These are phyloP conservation scores for Mycena alexandri DNA, from an alignment of 768 basidiomycete genomes.

Conservation along the genomic window DNA sequence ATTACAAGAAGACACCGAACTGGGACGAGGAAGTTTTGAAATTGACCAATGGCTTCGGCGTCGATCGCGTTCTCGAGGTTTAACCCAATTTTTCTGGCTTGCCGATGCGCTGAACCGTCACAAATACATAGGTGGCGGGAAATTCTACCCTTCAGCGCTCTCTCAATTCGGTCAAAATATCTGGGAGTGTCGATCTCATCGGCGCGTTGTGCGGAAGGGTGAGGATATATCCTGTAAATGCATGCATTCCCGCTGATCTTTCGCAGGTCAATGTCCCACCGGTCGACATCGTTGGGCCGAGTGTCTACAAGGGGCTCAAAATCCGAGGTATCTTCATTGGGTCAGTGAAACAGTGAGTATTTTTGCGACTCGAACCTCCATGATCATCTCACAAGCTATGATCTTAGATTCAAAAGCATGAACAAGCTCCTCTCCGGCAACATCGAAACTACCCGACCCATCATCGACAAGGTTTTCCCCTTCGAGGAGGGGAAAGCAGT, in stretches of 20 bases:
- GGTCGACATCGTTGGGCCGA: constrained; percentile 44
- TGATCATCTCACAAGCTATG: background rate
- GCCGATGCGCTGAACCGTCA: background rate
- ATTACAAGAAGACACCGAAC: constrained; percentile 61
- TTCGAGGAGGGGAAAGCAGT: constrained; percentile 61
- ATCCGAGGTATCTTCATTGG: constrained; percentile 70
- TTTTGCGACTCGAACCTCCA: background rate
- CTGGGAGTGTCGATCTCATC: constrained; percentile 63
- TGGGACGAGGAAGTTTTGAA: constrained; percentile 64
- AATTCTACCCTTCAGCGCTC: constrained; percentile 62
- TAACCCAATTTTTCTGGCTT: background rate
- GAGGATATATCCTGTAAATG: background rate
- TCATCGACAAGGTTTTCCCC: constrained; percentile 64
- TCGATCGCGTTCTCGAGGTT: constrained; percentile 41
- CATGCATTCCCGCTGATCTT: background rate
- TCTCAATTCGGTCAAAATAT: constrained; percentile 52
- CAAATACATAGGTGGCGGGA: constrained; percentile 65
- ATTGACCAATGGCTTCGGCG: constrained; percentile 43
- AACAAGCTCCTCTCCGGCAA: constrained; percentile 53
- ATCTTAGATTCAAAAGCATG: constrained; percentile 58
- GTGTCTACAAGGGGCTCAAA: constrained; percentile 55
- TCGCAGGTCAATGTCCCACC: constrained; percentile 42
- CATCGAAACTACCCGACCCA: constrained; percentile 52
- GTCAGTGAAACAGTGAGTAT: constrained; percentile 67
- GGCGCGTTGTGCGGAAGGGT: constrained; percentile 61